Conservation (phyloP, 2,329 filamentous ascomycete species). For the Alternaria longipes region DNA sequence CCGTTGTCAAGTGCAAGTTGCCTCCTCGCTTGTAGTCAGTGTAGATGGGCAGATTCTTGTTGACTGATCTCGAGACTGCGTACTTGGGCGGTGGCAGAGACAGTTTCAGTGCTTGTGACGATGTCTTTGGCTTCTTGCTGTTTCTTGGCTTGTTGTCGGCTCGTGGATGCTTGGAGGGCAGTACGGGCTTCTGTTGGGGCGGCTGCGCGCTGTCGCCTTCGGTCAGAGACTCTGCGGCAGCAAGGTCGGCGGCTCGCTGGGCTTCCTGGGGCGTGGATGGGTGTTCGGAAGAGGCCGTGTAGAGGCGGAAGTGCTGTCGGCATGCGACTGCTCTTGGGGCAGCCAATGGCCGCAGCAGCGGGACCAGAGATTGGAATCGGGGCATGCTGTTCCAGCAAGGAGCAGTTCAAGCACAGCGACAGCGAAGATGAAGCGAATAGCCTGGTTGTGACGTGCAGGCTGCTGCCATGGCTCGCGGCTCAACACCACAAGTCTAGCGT, state of each 20-base stretch:
- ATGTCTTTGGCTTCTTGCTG: conserved; percentile 13
- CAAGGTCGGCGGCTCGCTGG: conserved; percentile 42
- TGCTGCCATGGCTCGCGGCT: conserved; percentile 25
- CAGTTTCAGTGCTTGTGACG: conserved; percentile 11
- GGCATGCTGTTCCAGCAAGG: conserved; percentile 40
- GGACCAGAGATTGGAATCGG: conserved; percentile 45
- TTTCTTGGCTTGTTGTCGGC: conserved; percentile 14
- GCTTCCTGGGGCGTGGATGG: conserved; percentile 45
- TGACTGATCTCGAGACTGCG: conserved; percentile 75
- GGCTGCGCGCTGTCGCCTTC: conserved; percentile 46
- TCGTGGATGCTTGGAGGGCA: conserved; percentile 27
- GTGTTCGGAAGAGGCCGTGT: conserved; percentile 39
- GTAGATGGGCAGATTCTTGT: conserved; percentile 80
- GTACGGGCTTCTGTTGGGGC: conserved; percentile 31
- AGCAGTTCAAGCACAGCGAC: not conserved
- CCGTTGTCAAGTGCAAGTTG: conserved; percentile 74
- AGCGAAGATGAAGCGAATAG: not conserved
- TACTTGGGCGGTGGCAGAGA: conserved; percentile 61
- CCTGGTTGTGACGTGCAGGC: conserved; percentile 9
- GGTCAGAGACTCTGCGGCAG: conserved; percentile 46
- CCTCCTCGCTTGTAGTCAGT: conserved; percentile 76
- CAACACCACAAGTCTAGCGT: conserved; percentile 51
- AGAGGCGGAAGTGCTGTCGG: conserved; percentile 54
- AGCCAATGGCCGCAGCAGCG: conserved; percentile 54
- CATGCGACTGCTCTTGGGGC: conserved; percentile 49